phyloP scores from a whole-genome alignment of 345 rosid species.

The Moringa oleifera region DNA sequence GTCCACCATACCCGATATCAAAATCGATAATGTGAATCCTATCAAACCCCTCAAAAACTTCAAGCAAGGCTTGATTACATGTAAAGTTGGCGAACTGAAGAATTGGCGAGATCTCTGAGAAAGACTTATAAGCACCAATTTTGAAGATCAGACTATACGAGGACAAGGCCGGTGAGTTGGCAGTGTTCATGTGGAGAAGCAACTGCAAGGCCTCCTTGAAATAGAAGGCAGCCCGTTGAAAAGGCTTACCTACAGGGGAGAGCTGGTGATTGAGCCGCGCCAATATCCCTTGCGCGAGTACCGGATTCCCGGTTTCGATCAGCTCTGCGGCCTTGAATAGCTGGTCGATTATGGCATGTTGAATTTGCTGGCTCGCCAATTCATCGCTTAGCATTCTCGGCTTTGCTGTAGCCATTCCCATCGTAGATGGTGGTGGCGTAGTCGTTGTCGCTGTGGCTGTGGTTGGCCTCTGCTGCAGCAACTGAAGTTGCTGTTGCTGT shows the following conservation, averaged over 20 bases:
- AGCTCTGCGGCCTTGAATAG: conserved; percentile 86
- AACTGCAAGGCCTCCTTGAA: conserved; percentile 71
- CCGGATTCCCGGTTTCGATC: conserved; percentile 65
- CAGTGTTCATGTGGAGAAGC: conserved; percentile 32
- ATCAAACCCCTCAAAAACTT: conserved; percentile 48
- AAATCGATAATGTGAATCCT: conserved; percentile 81
- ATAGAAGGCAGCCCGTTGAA: conserved; percentile 71
- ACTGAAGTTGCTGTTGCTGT: too few species aligned
- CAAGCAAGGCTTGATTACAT: conserved; percentile 80
- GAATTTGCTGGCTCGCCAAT: conserved; percentile 57
- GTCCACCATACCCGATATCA: conserved; percentile 84
- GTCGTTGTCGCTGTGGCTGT: conserved; percentile 9
- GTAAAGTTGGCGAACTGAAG: conserved; percentile 87
- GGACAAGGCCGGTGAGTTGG: conserved; percentile 24
- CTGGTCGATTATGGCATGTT: conserved; percentile 66
- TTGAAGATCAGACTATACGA: conserved; percentile 51
- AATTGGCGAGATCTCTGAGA: conserved; percentile 83
- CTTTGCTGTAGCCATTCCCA: conserved; percentile 22
- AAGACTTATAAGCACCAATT: conserved; percentile 77
- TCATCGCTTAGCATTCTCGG: conserved; percentile 37
- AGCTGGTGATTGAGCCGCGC: conserved; percentile 99
- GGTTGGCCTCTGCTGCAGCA: conserved; percentile 35
- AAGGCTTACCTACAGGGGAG: conserved; percentile 71
- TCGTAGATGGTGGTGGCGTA: too few species aligned
- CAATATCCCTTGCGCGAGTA: conserved; percentile 99